Evolutionary conservation across 306 rosid genomes (phyloP).

Genomic region (Biancaea sappan): DNA sequence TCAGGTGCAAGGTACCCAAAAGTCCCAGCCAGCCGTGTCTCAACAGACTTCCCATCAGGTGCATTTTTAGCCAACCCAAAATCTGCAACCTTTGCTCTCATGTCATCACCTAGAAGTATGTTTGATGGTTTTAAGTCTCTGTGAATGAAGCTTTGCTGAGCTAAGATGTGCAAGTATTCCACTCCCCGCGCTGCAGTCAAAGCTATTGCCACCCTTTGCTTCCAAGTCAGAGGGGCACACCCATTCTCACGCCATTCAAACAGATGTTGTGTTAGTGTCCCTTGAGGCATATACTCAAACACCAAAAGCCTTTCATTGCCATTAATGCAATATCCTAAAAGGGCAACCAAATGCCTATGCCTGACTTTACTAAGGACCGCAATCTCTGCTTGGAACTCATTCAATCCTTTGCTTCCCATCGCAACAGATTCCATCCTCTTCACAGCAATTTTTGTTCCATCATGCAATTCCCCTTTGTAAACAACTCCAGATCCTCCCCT

Average conservation of each 20-base stretch:
- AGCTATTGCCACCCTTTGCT: conserved; percentile 83
- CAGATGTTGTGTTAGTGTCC: conserved; percentile 77
- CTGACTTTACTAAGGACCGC: conserved; percentile 83
- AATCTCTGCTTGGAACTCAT: conserved; percentile 89
- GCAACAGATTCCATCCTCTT: conserved; percentile 81
- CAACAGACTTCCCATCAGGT: conserved; percentile 85
- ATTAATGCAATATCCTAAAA: conserved; percentile 77
- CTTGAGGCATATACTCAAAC: conserved; percentile 87
- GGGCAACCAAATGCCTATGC: conserved; percentile 89
- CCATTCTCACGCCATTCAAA: conserved; percentile 64
- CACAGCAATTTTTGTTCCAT: conserved; percentile 83
- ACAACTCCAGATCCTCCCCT: conserved; percentile 93
- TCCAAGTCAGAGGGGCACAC: conserved; percentile 70
- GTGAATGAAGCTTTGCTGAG: conserved; percentile 88
- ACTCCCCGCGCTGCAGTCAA: conserved; percentile 85
- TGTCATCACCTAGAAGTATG: conserved; percentile 80
- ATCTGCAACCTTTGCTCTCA: conserved; percentile 93
- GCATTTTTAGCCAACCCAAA: conserved; percentile 86
- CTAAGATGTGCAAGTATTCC: conserved; percentile 81
- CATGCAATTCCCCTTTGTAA: conserved; percentile 81
- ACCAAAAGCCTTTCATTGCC: conserved; percentile 83
- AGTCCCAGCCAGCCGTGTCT: conserved; percentile 85
- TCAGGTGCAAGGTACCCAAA: conserved; percentile 93
- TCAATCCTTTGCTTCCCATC: conserved; percentile 73
- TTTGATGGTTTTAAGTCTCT: conserved; percentile 85